These are phyloP conservation scores for Nigrograna mackinnonii DNA, from an alignment of 2,329 filamentous ascomycete species.

Conservation along the genomic window DNA sequence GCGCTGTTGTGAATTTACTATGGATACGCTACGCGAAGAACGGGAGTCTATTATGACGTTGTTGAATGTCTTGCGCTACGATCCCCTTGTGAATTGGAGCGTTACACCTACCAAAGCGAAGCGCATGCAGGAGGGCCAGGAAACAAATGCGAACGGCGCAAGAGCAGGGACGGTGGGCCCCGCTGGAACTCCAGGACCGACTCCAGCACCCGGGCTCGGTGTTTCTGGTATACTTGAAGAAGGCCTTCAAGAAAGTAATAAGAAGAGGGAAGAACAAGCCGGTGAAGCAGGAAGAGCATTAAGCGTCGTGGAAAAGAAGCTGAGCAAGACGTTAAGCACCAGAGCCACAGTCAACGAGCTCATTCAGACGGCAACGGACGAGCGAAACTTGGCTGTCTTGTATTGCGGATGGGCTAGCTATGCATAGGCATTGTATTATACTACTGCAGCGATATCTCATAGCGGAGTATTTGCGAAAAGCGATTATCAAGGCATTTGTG, in stretches of 20 bases:
- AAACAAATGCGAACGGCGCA: constrained; percentile 48
- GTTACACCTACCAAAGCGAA: constrained; percentile 72
- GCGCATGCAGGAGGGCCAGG: constrained; percentile 68
- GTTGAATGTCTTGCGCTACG: constrained; percentile 95
- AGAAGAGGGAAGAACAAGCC: constrained; percentile 57
- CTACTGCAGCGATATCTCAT: no score
- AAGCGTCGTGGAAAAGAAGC: constrained; percentile 92
- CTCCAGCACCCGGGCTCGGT: constrained; percentile 17
- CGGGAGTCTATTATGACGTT: constrained; percentile 98
- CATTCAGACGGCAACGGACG: constrained; percentile 94
- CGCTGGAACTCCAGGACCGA: constrained; percentile 27
- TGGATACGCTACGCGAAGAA: constrained; percentile 93
- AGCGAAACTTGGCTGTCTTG: constrained; percentile 86
- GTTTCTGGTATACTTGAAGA: constrained; percentile 19
- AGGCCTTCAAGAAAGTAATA: constrained; percentile 32
- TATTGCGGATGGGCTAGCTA: constrained; percentile 53
- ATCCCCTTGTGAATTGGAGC: constrained; percentile 95
- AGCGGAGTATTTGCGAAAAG: no score
- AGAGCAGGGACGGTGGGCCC: constrained; percentile 33
- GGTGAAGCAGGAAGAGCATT: constrained; percentile 90
- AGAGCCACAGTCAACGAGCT: constrained; percentile 95
- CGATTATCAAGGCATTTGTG: no score
- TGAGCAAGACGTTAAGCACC: constrained; percentile 91
- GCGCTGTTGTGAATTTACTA: constrained; percentile 96
- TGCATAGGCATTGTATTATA: no score